These are phyloP conservation scores for Sextonia rubra DNA, from an alignment of 164 flowering plant species.

Conservation along the genomic window DNA sequence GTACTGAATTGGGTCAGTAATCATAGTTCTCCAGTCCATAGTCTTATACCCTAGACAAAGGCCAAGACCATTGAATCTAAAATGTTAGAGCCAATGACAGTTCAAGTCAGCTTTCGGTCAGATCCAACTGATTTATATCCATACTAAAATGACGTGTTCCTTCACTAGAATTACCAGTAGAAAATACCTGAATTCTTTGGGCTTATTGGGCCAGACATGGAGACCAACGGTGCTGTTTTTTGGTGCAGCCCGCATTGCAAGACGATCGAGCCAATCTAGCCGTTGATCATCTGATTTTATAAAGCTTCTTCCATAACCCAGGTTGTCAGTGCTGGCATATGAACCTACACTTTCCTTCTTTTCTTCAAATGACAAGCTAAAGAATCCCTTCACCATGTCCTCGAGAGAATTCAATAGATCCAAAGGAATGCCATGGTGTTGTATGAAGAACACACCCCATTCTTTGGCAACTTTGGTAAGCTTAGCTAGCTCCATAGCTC, in stretches of 20 bases:
- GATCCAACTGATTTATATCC: too few species aligned
- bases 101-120: too few species aligned
- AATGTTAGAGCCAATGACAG: not conserved
- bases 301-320: conserved; percentile 5
- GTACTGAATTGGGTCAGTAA: too few species aligned
- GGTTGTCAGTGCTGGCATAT: not conserved
- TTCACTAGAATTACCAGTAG: not conserved
- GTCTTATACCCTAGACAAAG: not conserved
- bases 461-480: conserved; percentile 1
- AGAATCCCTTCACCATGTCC: conserved; percentile 3
- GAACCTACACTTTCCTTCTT: conserved; percentile 5
- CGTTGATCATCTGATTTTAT: conserved; percentile 4
- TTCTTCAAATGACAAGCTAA: conserved; percentile 1
- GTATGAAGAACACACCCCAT: conserved; percentile 3
- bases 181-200: not conserved
- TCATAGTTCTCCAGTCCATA: not conserved
- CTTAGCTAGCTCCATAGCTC: not conserved
- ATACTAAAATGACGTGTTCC: not conserved
- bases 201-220: not conserved
- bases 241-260: not conserved
- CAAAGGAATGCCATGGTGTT: not conserved
- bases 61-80: not conserved
- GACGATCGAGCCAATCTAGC: conserved; percentile 4
- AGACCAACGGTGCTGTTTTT: not conserved
- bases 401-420: not conserved